These are phyloP conservation scores for Achaetomium macrosporum DNA, from an alignment of 2,329 filamentous ascomycete genomes.

Conservation along the genomic window DNA sequence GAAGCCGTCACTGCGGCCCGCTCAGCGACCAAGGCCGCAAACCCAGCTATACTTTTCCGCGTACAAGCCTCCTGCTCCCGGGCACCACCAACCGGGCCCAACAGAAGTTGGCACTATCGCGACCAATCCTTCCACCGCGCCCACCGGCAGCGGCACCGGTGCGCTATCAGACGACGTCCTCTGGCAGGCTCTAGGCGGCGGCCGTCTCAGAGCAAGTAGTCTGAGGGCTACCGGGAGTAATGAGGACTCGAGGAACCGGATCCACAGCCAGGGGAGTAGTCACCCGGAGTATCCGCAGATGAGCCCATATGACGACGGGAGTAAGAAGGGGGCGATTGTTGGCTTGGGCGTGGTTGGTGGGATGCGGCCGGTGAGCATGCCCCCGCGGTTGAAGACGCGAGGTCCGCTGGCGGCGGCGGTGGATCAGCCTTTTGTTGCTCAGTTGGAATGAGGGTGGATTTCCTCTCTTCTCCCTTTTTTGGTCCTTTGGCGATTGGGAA, in stretches of 20 bases:
- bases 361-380: background rate
- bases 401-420: background rate
- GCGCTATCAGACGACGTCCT: constrained; percentile 2
- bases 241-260: background rate
- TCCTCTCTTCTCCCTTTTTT: background rate
- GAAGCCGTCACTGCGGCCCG: background rate
- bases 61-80: background rate
- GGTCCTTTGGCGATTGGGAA: no score
- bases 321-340: background rate
- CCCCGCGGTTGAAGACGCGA: background rate
- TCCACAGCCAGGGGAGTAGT: background rate
- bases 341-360: background rate
- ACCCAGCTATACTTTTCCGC: constrained; percentile 1
- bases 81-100: background rate
- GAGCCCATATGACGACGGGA: constrained; percentile 24
- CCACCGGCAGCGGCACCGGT: background rate
- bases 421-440: constrained; percentile 15
- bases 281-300: constrained; percentile 28
- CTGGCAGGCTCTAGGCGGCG: constrained; percentile 14
- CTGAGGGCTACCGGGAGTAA: background rate
- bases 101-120: background rate
- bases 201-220: background rate
- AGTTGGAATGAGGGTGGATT: constrained; percentile 7
- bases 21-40: background rate
- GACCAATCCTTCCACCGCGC: no score